phyloP scores from a whole-genome alignment of 371 early-diverging fungal species.

The Rhizopus stolonifer region DNA sequence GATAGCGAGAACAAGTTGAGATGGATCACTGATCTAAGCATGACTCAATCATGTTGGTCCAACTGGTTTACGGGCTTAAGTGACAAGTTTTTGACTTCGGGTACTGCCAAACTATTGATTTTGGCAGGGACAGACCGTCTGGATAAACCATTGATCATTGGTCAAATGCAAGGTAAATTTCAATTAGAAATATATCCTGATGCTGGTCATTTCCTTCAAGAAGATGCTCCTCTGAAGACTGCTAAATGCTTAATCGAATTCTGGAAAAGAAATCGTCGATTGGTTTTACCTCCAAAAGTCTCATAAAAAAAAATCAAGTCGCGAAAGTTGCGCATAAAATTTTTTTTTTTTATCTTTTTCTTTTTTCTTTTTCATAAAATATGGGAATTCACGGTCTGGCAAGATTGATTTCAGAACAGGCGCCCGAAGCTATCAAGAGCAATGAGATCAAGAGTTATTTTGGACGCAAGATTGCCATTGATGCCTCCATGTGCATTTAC shows the following conservation, averaged over 20 bases:
- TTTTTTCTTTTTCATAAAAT: background rate
- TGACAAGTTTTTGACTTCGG: slow-evolving; percentile 69
- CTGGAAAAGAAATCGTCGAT: slow-evolving; percentile 74
- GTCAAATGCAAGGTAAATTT: slow-evolving; percentile 96
- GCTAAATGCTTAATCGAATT: slow-evolving; percentile 74
- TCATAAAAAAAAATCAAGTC: background rate
- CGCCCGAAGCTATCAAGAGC: slow-evolving; percentile 80
- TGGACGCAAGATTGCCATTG: slow-evolving; percentile 98
- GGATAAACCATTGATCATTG: slow-evolving; percentile 90
- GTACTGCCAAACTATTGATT: slow-evolving; percentile 77
- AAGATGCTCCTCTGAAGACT: slow-evolving; percentile 80
- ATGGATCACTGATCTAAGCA: slow-evolving; percentile 74
- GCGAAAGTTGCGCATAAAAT: background rate
- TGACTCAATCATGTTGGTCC: slow-evolving; percentile 77
- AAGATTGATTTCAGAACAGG: slow-evolving; percentile 94
- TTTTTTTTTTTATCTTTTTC: slow-evolving; percentile 2
- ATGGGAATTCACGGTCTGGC: slow-evolving; percentile 95
- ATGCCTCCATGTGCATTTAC: slow-evolving; percentile 98
- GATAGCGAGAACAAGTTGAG: slow-evolving; percentile 34
- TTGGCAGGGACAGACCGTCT: slow-evolving; percentile 92
- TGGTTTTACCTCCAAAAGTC: slow-evolving; percentile 63
- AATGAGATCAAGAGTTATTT: slow-evolving; percentile 90
- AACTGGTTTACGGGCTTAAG: slow-evolving; percentile 89
- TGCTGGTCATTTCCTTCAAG: slow-evolving; percentile 88
- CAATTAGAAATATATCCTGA: slow-evolving; percentile 83